Evolutionary conservation across 1,284 basidiomycete species (phyloP), one percentile per base, ranked within the genome.

Genomic region (Sporisorium graminicola): DNA sequence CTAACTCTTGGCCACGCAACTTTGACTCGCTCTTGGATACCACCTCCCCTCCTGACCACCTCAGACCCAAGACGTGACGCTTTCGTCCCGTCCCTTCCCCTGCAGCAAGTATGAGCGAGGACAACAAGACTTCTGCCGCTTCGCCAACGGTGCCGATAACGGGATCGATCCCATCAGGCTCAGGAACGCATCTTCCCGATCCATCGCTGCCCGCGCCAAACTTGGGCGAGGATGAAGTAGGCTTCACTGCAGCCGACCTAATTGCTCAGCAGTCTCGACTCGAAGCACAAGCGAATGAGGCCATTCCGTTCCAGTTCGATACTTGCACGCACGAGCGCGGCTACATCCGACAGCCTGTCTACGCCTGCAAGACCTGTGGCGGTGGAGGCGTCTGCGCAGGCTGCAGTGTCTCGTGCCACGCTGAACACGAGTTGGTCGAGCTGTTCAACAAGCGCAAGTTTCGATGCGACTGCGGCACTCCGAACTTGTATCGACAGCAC

Each of bases 321-420:
- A 80, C 82, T 0, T 87, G 87, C 74, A 87, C 87, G 0, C 78
- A 84, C 72, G 74, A 76, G 5, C 54, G 75, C 18, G 86, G 85
- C 27, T 79, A 83, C 67, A 80, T 86, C 60, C 81, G 84, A 20
- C 86, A 87, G 63, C 84, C 86, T 2, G 71, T 87, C 24, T 87
- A 79, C 50, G 81, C 85, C 22, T 87, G 84, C 67, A 69, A 72
- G 53, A 82, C 80, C 5, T 85, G 84, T 27, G 82, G 84, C 24
- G 68, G 84, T 14, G 78, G 80, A n/a, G 86, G 86, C 8, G 85
- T 87, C n/a, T 87, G 87, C 60, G 83, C 83, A 0, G 85, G 79
- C 2, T 87, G 87, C 71, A 85, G 83, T 33, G 78, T 87, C 14
- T 77, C 83, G 2, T 87, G 87, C 56, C 87, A 87, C 65, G 81